Percentiles rank a stretch among this genome's conserved stretches.
Evolutionary conservation across 169 alveolate genomes (phyloP).

Genomic region (Eimeria praecox): DNA sequence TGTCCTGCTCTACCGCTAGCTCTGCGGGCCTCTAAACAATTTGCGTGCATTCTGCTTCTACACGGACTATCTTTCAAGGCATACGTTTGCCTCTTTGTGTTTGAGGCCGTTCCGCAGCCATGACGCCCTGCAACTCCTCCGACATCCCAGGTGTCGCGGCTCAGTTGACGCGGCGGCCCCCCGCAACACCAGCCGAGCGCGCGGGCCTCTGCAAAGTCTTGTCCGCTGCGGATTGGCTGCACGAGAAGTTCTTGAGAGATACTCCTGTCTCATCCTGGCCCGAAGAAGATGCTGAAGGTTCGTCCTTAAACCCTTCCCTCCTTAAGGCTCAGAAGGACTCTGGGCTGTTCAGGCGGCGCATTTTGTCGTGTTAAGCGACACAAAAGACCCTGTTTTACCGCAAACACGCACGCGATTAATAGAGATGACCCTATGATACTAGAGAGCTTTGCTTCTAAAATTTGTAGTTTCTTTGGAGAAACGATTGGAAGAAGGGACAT

Average conservation of each 20-base stretch:
- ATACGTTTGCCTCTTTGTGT: background rate
- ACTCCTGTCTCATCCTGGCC: background rate
- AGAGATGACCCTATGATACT: background rate
- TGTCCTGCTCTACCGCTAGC: background rate
- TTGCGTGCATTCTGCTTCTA: background rate
- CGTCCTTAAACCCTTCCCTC: background rate
- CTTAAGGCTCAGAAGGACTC: background rate
- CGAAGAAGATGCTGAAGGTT: conserved; percentile 50
- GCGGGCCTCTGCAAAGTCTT: conserved; percentile 76
- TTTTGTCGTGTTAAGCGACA: background rate
- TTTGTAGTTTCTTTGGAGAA: background rate
- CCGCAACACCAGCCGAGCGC: conserved; percentile 76
- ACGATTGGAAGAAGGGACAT: background rate
- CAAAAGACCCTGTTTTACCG: background rate
- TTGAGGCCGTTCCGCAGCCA: background rate
- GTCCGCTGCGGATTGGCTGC: conserved; percentile 74
- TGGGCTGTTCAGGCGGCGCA: background rate
- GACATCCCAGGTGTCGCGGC: background rate
- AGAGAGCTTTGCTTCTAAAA: background rate
- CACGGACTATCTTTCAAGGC: background rate
- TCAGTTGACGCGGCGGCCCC: conserved; percentile 15
- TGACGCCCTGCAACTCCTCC: background rate
- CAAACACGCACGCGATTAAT: background rate
- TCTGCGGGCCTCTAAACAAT: background rate
- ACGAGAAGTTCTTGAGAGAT: conserved; percentile 79